phyloP scores from a whole-genome alignment of 352 stramenopile species.

The Globisporangium paddicum region DNA sequence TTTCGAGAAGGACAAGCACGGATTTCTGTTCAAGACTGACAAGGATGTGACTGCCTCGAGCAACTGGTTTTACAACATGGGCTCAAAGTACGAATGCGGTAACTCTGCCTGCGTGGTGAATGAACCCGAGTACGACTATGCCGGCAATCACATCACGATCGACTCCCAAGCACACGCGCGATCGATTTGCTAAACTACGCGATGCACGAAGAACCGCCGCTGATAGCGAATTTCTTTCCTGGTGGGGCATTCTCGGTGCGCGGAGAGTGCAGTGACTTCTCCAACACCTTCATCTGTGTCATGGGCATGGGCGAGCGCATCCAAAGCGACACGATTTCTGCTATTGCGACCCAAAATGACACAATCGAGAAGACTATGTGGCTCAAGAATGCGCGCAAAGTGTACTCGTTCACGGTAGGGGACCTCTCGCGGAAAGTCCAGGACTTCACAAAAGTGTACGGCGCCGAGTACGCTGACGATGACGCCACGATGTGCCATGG shows the following conservation, averaged over 20 bases:
- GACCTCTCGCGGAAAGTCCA: slow-evolving; percentile 8
- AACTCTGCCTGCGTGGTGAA: background rate
- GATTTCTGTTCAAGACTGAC: background rate
- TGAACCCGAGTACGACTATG: background rate
- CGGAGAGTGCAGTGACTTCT: background rate
- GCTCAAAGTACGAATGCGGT: background rate
- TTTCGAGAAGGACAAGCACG: background rate
- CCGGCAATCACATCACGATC: background rate
- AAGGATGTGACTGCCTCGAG: too few relatives aligned
- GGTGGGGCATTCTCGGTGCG: too few relatives aligned
- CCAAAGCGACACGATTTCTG: background rate
- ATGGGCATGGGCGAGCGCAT: background rate
- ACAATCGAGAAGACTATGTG: background rate
- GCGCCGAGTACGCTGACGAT: slow-evolving; percentile 2
- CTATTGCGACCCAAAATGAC: background rate
- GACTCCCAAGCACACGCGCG: background rate
- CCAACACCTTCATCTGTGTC: background rate
- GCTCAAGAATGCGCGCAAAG: slow-evolving; percentile 16
- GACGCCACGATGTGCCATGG: background rate
- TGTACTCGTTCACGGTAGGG: slow-evolving; percentile 21
- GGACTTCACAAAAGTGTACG: slow-evolving; percentile 10
- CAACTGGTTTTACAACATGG: background rate
- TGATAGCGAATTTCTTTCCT: background rate
- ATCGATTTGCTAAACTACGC: background rate
- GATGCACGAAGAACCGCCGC: background rate